Evolutionary conservation across 1,139 yeast genomes (phyloP), one percentile per base, ranked within the genome.

Genomic region (Chernovozyma aurita): DNA sequence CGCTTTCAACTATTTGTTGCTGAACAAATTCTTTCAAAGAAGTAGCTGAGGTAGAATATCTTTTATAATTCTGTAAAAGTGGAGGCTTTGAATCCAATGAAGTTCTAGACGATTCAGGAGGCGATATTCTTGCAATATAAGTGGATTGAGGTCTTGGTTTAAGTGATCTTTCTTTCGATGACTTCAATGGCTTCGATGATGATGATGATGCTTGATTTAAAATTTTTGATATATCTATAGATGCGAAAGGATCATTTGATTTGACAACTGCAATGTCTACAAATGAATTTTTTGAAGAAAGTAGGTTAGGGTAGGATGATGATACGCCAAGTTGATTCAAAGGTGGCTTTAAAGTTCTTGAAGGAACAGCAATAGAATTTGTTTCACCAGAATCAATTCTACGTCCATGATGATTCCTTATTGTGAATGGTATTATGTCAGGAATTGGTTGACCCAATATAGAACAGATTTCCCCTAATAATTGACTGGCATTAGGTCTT

Each of bases 401-500:
- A 24, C 27, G 12, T 16, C 12, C 18, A 18, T 18, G 8, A 21
- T 44, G 40, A 32, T 45, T 47, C 31, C 42, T 48, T 6, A 63
- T 63, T 31, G 64, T 55, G 35, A 53, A 57, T 31, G 75, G 76
- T 25, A 66, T 54, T 6, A 66, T 66, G 43, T 63, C 71, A 2
- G 94, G 92, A 17, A 78, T 65, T 14, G 72, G 69, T 24, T 50
- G 49, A 13, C 75, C 73, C 62, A 75, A 71, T 76, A 84, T 76
- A 30, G 70, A 57, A 44, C 85, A 78, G 14, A 88, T 60, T 54
- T 86, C 95, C 41, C 73, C 76, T 42, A 85, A 57, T 20, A 90
- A 77, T 51, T 83, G 90, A 34, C 73, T 76, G 1, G 81, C 80
- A 46, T 77, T 80, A 4, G 95, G 95, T 52, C 95, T 73, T 42